These are phyloP conservation scores for Colletotrichum godetiae DNA, from an alignment of 2,329 filamentous ascomycete genomes.

Conservation along the genomic window DNA sequence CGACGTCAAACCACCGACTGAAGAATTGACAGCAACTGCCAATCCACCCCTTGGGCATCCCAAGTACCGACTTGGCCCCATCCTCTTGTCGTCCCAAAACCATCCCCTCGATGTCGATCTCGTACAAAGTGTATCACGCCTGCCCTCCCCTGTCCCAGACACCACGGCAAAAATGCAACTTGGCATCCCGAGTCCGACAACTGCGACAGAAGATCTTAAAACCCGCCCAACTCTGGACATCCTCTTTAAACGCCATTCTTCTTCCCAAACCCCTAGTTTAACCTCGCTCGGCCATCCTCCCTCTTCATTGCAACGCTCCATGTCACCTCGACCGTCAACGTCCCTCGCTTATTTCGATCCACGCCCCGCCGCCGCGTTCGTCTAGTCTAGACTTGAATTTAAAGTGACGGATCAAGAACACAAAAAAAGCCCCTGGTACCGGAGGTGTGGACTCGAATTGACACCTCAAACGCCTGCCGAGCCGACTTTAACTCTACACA, in stretches of 20 bases:
- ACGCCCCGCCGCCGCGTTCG: not conserved
- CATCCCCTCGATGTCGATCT: slow-evolving; percentile 28
- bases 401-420: not conserved
- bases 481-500: not conserved
- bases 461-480: not conserved
- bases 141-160: not conserved
- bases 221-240: not conserved
- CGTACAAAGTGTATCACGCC: slow-evolving; percentile 21
- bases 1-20: not conserved
- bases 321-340: not conserved
- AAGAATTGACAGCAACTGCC: not conserved
- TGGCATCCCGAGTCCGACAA: not conserved
- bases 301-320: not conserved
- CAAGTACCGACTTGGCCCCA: not conserved
- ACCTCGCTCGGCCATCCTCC: not conserved
- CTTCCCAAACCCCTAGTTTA: not conserved
- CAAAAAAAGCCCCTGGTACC: not conserved
- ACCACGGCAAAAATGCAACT: not conserved
- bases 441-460: not conserved
- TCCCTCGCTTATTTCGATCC: not conserved
- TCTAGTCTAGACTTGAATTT: not conserved
- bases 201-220: not conserved
- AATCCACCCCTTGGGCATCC: not conserved
- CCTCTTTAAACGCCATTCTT: not conserved
- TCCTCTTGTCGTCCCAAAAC: slow-evolving; percentile 22